phyloP scores from a whole-genome alignment of 176 grass and related monocot genomes.

The Microstegium vimineum region DNA sequence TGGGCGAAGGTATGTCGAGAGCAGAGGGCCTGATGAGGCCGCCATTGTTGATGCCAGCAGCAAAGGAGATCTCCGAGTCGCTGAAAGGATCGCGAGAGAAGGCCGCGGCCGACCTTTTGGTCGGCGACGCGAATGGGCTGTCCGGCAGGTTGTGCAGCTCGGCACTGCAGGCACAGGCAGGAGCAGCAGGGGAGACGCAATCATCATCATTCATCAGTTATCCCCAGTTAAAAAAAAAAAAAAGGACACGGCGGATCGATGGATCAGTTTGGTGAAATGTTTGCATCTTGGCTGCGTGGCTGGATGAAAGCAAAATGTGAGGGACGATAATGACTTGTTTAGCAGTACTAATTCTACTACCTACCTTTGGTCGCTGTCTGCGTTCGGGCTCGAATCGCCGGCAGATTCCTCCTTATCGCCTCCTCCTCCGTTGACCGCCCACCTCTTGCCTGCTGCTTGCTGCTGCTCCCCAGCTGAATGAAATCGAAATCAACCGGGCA shows the following conservation, averaged over 20 bases:
- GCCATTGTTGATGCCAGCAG: constrained; percentile 32
- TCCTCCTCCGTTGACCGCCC: constrained; percentile 56
- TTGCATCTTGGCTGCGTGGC: constrained; percentile 12
- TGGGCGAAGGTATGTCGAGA: constrained; percentile 68
- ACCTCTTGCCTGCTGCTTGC: constrained; percentile 30
- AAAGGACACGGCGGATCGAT: too few species aligned
- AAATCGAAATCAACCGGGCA: neutral
- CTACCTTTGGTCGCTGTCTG: constrained; percentile 85
- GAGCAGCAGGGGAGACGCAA: too few species aligned
- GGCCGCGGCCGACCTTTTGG: constrained; percentile 20
- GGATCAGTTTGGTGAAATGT: constrained; percentile 50
- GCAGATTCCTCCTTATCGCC: constrained; percentile 82
- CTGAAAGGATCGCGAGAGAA: constrained; percentile 42
- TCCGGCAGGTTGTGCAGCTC: constrained; percentile 95
- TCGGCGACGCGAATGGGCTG: constrained; percentile 86
- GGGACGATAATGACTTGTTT: constrained; percentile 31
- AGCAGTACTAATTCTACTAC: constrained; percentile 34
- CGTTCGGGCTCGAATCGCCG: constrained; percentile 62
- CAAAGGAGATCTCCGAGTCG: constrained; percentile 31
- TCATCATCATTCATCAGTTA: too few species aligned
- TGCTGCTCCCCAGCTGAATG: constrained; percentile 17
- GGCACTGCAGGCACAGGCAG: constrained; percentile 48
- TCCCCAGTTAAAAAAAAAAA: too few species aligned
- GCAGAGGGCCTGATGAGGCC: constrained; percentile 42
- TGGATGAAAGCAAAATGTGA: constrained; percentile 46